phyloP scores from a whole-genome alignment of 306 rosid genomes.

The Cicer cuneatum region DNA sequence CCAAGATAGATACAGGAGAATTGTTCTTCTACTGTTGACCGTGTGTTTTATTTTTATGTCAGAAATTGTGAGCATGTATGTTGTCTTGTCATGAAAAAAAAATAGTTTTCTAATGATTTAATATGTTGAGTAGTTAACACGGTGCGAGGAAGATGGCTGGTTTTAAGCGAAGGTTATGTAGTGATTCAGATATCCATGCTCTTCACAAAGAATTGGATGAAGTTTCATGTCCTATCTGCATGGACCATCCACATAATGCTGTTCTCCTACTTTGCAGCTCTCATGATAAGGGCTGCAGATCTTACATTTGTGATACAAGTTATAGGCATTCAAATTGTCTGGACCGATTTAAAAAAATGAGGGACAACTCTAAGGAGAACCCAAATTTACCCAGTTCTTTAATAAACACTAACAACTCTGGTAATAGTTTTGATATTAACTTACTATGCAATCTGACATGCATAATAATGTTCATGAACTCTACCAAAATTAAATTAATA shows the following conservation, averaged over 20 bases:
- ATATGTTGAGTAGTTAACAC: conserved; percentile 86
- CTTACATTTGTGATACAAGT: conserved; percentile 95
- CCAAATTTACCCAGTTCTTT: conserved; percentile 72
- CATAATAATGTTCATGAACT: conserved; percentile 69
- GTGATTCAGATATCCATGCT: conserved; percentile 86
- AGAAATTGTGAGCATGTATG: conserved; percentile 27
- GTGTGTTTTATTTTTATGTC: conserved; percentile 3
- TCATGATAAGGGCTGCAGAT: conserved; percentile 95
- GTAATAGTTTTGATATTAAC: conserved; percentile 66
- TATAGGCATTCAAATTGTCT: conserved; percentile 97
- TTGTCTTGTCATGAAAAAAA: conserved; percentile 32
- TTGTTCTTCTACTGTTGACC: conserved; percentile 10
- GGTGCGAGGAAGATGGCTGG: conserved; percentile 97
- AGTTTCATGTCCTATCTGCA: conserved; percentile 96
- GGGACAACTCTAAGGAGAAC: conserved; percentile 64
- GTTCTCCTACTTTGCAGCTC: conserved; percentile 98
- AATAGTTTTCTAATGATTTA: conserved; percentile 65
- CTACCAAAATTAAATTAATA: conserved; percentile 69
- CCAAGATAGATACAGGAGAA: neutral
- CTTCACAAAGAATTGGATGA: conserved; percentile 99
- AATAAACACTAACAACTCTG: conserved; percentile 65
- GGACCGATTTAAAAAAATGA: conserved; percentile 90
- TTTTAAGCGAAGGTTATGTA: conserved; percentile 91
- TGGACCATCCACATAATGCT: conserved; percentile 99
- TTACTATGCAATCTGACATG: conserved; percentile 62